These are phyloP conservation scores for Claviceps cyperi DNA, from an alignment of 2,329 filamentous ascomycete species.

Conservation along the genomic window DNA sequence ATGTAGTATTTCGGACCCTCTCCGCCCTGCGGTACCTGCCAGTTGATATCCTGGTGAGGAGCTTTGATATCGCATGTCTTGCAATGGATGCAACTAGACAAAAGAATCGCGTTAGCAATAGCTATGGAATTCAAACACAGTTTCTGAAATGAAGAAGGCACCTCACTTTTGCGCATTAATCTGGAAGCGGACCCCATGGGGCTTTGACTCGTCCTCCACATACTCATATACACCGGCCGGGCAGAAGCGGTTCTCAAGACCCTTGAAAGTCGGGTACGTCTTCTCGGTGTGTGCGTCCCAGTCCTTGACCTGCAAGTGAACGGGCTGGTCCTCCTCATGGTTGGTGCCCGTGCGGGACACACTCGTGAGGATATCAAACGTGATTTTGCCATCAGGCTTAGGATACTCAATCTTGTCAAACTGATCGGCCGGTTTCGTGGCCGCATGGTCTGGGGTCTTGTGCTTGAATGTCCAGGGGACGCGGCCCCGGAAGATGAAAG, in stretches of 20 bases:
- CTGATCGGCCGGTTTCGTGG: constrained; percentile 66
- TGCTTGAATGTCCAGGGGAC: constrained; percentile 89
- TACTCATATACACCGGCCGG: constrained; percentile 97
- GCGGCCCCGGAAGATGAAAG: constrained; percentile 71
- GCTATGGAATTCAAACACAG: too few relatives aligned
- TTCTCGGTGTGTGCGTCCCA: constrained; percentile 80
- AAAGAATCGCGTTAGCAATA: not conserved
- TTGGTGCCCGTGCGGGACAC: constrained; percentile 94
- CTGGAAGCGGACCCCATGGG: constrained; percentile 84
- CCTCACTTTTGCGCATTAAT: constrained; percentile 96
- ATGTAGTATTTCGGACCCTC: constrained; percentile 62
- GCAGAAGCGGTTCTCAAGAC: constrained; percentile 91
- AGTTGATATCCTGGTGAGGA: constrained; percentile 92
- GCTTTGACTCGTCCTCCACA: constrained; percentile 78
- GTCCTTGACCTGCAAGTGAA: constrained; percentile 87
- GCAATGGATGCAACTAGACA: constrained; percentile 82
- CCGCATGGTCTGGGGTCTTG: constrained; percentile 58
- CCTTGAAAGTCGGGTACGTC: constrained; percentile 79
- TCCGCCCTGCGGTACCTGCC: constrained; percentile 86
- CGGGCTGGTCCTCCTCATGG: constrained; percentile 96
- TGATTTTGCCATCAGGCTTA: constrained; percentile 89
- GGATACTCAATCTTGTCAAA: constrained; percentile 88
- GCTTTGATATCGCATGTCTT: constrained; percentile 99
- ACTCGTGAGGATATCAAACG: constrained; percentile 90
- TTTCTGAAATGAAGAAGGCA: not conserved